Evolutionary conservation across 805 yeast genomes (phyloP), one percentile per base, ranked within the genome.

Genomic region (Metschnikowia kunwiensis): DNA sequence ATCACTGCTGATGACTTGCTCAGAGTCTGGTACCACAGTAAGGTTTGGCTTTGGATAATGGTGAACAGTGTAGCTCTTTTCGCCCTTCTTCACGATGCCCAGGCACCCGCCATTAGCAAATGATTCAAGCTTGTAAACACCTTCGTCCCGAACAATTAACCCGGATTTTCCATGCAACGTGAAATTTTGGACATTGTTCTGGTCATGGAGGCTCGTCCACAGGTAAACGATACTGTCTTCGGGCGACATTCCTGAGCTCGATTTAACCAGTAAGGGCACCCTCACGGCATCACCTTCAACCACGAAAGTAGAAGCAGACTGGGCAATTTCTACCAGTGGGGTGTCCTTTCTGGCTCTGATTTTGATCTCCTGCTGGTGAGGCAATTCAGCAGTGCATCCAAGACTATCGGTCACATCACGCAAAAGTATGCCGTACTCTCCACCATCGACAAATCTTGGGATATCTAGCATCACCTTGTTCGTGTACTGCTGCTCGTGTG

Each of bases 371-470:
- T 84, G 89, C 15, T 75, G 74, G 13, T 74, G 77, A 30, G 77
- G 74, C 38, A 85, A 61, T 9, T 76, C 77, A n/a, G 86, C 91
- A 14, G 73, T 70, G 61, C 99, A 93, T 1, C 80, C 79, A 8
- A 84, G 75, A n/a, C 76, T 71, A 55, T 93, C 99, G 15, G 71
- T 72, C 2, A 86, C 77, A 8, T 85, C 72, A 2, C 75, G 70
- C 43, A 93, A 55, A 2, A 78, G 68, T 1, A 91, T 59, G 17
- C 74, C 72, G 55, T 78, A 88, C n/a, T 74, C 71, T 4, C 96
- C 96, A 14, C 96, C 95, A 15, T 66, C 61, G 2, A 57, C 56
- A 35, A 85, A 70, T 1, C 61, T 53, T 0, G 86, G 82, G 0
- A 86, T 75, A 7, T 56, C 48, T n/a, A 87, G 69, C 1, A 53